Evolutionary conservation across 257 asterid species (phyloP), one percentile per base, ranked within the genome.

Genomic region (Plantago major): DNA sequence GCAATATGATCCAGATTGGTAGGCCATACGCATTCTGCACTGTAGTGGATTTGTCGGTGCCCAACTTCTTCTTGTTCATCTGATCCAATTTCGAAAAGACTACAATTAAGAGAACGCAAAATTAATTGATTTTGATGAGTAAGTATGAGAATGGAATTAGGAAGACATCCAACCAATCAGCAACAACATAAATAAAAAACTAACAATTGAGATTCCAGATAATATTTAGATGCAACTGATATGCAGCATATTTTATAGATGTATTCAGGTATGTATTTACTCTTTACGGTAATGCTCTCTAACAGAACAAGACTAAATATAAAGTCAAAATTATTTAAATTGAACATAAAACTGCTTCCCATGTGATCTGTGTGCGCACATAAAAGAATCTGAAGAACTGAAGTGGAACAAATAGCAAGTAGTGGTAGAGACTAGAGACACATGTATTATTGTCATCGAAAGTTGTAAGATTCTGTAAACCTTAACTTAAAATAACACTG

Each of bases 11-110:
- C 70, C 10, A 44, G 45, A 63, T 53, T 74, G 69, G 37, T 68
- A 60, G 96, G 89, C 96, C 95, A 79, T 44, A 77, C 85, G 44
- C 49, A 65, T 67, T 81, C 71, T 51, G 74, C 78, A 65, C 37
- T 14, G 77, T 73, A 77, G 75, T 72, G 71, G 69, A 62, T 52
- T 18, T 46, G 63, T 42, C 68, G 57, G 45, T 68, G 60, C 71
- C 70, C 65, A 58, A 70, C 47, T 80, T 83, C 87, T 71, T 71
- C 70, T 47, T 69, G 71, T 43, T 71, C 79, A 76, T 60, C 69
- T 59, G 78, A 63, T 70, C 76, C 86, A 60, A 80, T 80, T 71
- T 73, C 81, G 50, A 75, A 72, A 51, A 84, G 63, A 76, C 97
- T 86, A 79, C 46, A 61, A 71, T 51, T 37, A 64, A 28, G 71